Conservation (phyloP, 257 asterid species). For the Lithospermum erythrorhizon region DNA sequence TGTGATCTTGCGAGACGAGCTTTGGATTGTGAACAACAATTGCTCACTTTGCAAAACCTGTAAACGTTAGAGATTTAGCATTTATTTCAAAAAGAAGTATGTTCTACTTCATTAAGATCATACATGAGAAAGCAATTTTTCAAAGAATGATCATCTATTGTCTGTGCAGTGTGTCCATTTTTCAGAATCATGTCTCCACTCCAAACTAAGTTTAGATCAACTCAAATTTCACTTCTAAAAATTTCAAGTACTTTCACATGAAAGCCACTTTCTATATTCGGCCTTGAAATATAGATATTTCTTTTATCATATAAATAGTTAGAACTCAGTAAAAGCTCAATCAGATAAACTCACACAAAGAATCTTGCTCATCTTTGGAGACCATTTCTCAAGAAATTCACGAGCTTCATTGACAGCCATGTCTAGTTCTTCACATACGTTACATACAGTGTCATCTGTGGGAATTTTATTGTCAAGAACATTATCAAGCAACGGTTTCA, state of each 20-base stretch:
- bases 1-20: slow-evolving; percentile 37
- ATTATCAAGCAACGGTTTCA: slow-evolving; percentile 62
- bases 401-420: slow-evolving; percentile 70
- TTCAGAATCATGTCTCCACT: no score
- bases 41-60: slow-evolving; percentile 70
- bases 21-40: slow-evolving; percentile 52
- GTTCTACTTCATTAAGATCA: not conserved
- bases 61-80: not conserved
- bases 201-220: no score
- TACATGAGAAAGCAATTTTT: not conserved
- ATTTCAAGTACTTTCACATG: no score
- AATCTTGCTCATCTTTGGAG: slow-evolving; percentile 83
- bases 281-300: not conserved
- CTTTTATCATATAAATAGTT: not conserved
- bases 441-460: slow-evolving; percentile 33
- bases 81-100: not conserved
- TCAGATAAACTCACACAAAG: slow-evolving; percentile 52
- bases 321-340: slow-evolving; percentile 1
- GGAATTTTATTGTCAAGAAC: slow-evolving; percentile 35
- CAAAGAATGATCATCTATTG: not conserved
- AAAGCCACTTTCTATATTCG: not conserved
- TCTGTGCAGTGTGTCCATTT: not conserved
- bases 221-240: no score
- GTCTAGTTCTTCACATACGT: slow-evolving; percentile 73
- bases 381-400: slow-evolving; percentile 84